A percentile compares a stretch with the other conserved stretches of the same genome.
Conservation (phyloP, 306 rosid species). For the Malus orientalis region DNA sequence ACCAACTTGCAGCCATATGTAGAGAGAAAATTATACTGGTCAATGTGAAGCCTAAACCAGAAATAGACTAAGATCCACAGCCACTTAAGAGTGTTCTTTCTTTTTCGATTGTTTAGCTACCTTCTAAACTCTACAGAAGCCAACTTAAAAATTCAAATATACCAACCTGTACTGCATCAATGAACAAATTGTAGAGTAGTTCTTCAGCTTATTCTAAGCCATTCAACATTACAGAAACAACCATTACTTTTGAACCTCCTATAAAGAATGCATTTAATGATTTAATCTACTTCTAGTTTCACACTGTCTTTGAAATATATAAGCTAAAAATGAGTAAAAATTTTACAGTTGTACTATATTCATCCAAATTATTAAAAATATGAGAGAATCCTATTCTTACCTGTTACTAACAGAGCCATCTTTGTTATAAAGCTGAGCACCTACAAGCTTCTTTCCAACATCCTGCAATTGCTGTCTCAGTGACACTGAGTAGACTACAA, state of each 20-base stretch:
- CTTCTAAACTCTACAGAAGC: not conserved
- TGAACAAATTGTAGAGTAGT: not conserved
- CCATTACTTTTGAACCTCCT: not conserved
- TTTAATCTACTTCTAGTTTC: not conserved
- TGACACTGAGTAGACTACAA: conserved; percentile 93
- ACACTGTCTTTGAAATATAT: not conserved
- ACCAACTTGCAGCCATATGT: not conserved
- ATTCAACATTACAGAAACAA: not conserved
- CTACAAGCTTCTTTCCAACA: conserved; percentile 93
- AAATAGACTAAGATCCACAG: not conserved
- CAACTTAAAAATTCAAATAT: not conserved
- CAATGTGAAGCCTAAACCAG: not conserved
- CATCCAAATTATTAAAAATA: not conserved
- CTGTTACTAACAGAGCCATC: conserved; percentile 91
- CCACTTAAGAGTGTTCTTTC: not conserved
- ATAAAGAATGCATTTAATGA: not conserved
- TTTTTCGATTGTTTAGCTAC: not conserved
- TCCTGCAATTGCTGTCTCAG: conserved; percentile 98
- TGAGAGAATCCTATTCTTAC: conserved; percentile 32
- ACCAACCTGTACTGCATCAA: not conserved
- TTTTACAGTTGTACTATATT: not conserved
- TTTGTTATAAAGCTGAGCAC: conserved; percentile 91
- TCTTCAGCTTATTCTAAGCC: not conserved
- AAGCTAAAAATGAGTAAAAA: not conserved
- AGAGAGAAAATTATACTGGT: not conserved